Base-by-base conservation (phyloP, 441 rosid species). In the Theobroma grandiflorum region DNA sequence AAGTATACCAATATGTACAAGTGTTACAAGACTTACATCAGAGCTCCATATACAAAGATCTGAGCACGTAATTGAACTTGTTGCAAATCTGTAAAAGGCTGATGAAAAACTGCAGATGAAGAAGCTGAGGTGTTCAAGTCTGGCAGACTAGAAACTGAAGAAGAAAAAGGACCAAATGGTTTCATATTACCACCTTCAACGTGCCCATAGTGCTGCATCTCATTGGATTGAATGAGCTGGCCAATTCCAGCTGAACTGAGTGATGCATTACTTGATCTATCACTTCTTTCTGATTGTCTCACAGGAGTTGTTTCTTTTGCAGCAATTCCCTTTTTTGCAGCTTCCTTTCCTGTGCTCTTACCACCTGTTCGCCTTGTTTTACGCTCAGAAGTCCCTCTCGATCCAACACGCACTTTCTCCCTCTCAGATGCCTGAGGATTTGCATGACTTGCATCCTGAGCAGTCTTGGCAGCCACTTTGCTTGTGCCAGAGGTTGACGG, bases 1-100 rank as follows among this genome's bases (percentile, higher is more conserved):
- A 58, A 38, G 57, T 40, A 73, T 40, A 57, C 40, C 40, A 58
- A 58, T 40, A 42, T 58, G 67, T 40, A 57, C 49, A 4, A 12
- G 11, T 38, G 50, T 40, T 50, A 40, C 45, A 52, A 14, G 37
- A 83, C 98, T 84, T 85, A 97, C 99, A 97, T 97, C 82, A 97
- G 84, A 80, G 96, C 93, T 76, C 99, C 99, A 84, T 97, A 97
- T 79, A 95, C 99, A 89, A 97, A 92, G 74, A 97, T 97, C 90
- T 97, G 99, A 67, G 99, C 95, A 62, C 99, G 99, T 81, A 97
- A 88, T 84, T 97, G 99, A 87, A 97, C 94, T 97, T 97, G 99
- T 84, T 97, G 99, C 82, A 89, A 80, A 83, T 97, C 99, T 4
- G 96, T 93, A 88, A 97, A 97, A 85, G 99, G 98, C 87, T 95